Base-by-base conservation (phyloP, 2,329 filamentous ascomycete genomes). In the Cephalotrichum gorgonifer region DNA sequence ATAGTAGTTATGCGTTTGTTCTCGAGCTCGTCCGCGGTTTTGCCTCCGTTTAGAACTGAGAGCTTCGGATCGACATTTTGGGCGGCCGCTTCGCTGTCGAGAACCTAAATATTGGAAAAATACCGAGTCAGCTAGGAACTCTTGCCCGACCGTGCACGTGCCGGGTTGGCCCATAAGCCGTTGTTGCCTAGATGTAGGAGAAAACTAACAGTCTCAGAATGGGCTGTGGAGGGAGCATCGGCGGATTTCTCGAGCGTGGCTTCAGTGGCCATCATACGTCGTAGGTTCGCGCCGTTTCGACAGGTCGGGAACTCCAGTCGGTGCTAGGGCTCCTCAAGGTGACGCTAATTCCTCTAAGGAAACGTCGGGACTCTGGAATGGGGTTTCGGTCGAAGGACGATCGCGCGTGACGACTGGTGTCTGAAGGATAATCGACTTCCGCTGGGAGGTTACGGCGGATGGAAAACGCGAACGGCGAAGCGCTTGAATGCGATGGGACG, bases 191-290 rank as follows among this genome's bases (percentile, higher is more conserved):
- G n/a, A n/a, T n/a, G n/a, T n/a, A 39, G 35, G 12, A 11, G 35
- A 6, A 39, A 49, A 66, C 70, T 68, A 57, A 76, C 73, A 58
- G 65, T 66, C 62, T 69, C 64, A 56, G 66, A 58, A 57, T 69
- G 66, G 59, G 68, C 63, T 60, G 68, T 67, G 62, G 69, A 64
- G 69, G 72, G 68, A 68, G 71, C 73, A 73, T 75, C 72, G 65
- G 71, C 71, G 65, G 70, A 67, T 67, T 66, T 72, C 60, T 72
- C 66, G 64, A 70, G 67, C 62, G 71, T 69, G 69, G 73, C 71
- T 74, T 78, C 77, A 72, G 75, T 75, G 73, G 76, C 77, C 77
- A 81, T 81, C 75, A 77, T 81, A 75, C 76, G 75, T 73, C 65
- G 46, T 48, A 28, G 26, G 22, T 30, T 20, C 35, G 46, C 46